Percentiles rank a stretch among this genome's conserved stretches.
phyloP scores from a whole-genome alignment of 1,284 basidiomycete species.

The Phlebopus sp. region DNA sequence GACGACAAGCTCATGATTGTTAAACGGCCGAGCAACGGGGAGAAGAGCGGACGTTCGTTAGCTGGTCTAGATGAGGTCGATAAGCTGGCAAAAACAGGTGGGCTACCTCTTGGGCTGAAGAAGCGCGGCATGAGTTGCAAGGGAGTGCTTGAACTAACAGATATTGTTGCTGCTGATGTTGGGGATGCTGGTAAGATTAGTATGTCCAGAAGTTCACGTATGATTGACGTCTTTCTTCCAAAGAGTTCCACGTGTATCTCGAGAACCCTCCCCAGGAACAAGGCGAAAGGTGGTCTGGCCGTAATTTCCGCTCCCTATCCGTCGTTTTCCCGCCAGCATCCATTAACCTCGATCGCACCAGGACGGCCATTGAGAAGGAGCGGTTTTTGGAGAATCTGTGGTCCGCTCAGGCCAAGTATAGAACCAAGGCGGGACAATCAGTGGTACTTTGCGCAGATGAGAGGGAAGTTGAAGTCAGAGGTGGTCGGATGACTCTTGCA shows the following conservation, averaged over 20 bases:
- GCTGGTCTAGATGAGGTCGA: conserved; percentile 87
- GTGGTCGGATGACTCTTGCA: conserved; percentile 62
- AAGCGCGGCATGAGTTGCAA: conserved; percentile 84
- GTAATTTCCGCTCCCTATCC: conserved; percentile 74
- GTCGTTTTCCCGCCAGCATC: conserved; percentile 70
- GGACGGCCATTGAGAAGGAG: conserved; percentile 65
- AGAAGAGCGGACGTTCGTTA: conserved; percentile 70
- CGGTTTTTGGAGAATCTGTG: conserved; percentile 88
- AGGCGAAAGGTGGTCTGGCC: conserved; percentile 78
- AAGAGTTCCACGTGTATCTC: conserved; percentile 84
- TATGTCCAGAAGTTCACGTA: conserved; percentile 8
- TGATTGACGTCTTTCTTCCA: conserved; percentile 8
- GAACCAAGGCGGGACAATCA: conserved; percentile 66
- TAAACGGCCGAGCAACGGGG: conserved; percentile 76
- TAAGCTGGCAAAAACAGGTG: conserved; percentile 66
- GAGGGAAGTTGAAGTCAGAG: conserved; percentile 63
- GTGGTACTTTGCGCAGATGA: conserved; percentile 70
- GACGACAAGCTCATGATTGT: conserved; percentile 92
- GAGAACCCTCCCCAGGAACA: conserved; percentile 80
- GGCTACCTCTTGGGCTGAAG: conserved; percentile 58
- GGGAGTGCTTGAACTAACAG: conserved; percentile 82
- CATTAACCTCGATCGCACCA: conserved; percentile 59
- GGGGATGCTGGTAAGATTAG: conserved; percentile 70
- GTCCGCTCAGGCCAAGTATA: conserved; percentile 77
- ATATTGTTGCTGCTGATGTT: conserved; percentile 81